Conservation (phyloP, 129 eudicot genomes). For the Escallonia rubra region DNA sequence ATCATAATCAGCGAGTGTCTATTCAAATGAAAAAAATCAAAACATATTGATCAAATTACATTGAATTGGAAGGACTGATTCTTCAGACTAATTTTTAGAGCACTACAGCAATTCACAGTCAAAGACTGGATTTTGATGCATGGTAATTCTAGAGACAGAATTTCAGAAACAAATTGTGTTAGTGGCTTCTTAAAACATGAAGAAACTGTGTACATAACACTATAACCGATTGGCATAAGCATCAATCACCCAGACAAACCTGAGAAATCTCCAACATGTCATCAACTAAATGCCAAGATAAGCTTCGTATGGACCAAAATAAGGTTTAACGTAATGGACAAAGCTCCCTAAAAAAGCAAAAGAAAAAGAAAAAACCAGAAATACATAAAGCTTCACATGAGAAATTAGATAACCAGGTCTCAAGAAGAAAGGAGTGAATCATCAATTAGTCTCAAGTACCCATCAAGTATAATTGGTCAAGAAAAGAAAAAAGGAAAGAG, state of each 20-base stretch:
- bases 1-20: neutral
- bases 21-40: neutral
- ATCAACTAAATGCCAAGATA: neutral
- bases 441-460: slow-evolving; percentile 1
- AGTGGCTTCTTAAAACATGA: neutral
- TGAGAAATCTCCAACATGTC: neutral
- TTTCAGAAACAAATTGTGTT: no score
- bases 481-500: slow-evolving; percentile 6
- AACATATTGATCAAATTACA: neutral
- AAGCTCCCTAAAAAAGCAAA: neutral
- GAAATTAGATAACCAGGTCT: neutral
- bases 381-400: neutral
- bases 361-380: neutral
- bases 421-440: neutral
- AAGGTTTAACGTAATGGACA: neutral
- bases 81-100: no score
- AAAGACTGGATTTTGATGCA: no score
- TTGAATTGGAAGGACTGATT: neutral
- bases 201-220: neutral
- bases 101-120: no score
- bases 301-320: neutral
- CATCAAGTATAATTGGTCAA: neutral
- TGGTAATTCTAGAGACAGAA: no score
- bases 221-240: neutral
- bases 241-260: neutral